A percentile compares a stretch with the other conserved stretches of the same genome.
These are phyloP conservation scores for Salvia hispanica DNA, from an alignment of 257 asterid genomes.

Conservation along the genomic window DNA sequence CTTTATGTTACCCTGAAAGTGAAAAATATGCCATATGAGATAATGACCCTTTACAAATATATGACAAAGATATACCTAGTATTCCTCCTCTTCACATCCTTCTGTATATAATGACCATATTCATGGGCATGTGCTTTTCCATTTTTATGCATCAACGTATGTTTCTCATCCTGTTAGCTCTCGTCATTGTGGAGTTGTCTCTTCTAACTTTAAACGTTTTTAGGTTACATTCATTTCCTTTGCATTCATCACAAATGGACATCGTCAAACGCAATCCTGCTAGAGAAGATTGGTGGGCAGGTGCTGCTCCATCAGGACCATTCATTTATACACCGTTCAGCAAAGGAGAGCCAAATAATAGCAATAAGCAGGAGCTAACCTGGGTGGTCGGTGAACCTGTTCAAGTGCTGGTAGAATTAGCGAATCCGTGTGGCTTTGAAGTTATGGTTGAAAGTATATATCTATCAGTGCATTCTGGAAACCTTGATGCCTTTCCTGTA, in stretches of 20 bases:
- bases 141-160: slow-evolving; percentile 8
- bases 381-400: slow-evolving; percentile 99
- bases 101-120: slow-evolving; percentile 1
- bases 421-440: slow-evolving; percentile 99
- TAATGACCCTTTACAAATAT: neutral
- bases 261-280: slow-evolving; percentile 77
- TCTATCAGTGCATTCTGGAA: slow-evolving; percentile 81
- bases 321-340: slow-evolving; percentile 98
- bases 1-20: slow-evolving; percentile 13
- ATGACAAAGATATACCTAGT: neutral
- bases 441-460: slow-evolving; percentile 91
- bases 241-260: slow-evolving; percentile 86
- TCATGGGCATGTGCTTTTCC: slow-evolving; percentile 8
- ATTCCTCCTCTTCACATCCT: slow-evolving; percentile 6
- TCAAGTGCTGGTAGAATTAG: slow-evolving; percentile 94
- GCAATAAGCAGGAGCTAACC: slow-evolving; percentile 77
- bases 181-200: slow-evolving; percentile 3
- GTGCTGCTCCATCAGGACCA: slow-evolving; percentile 98
- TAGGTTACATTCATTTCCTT: slow-evolving; percentile 96
- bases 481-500: slow-evolving; percentile 91
- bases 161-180: neutral
- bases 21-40: neutral
- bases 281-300: slow-evolving; percentile 99
- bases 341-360: slow-evolving; percentile 79
- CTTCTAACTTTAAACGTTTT: slow-evolving; percentile 24